Percentiles rank a stretch among this genome's conserved stretches.
Evolutionary conservation across 148 eudicot genomes (phyloP).

Genomic region (Chenopodium berlandieri): DNA sequence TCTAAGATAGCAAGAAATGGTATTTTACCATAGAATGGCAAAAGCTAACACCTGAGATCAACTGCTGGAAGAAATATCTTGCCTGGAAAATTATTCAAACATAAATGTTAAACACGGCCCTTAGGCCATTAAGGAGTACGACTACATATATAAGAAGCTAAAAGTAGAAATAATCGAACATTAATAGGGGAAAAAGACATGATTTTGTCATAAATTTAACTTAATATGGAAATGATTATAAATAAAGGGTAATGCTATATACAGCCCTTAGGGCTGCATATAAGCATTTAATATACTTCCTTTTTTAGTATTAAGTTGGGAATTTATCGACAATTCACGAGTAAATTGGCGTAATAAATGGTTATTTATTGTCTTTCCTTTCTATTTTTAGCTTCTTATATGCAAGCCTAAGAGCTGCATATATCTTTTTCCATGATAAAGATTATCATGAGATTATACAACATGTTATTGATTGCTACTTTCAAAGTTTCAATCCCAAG

Average conservation of each 20-base stretch:
- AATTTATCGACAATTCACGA: no score
- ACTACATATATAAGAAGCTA: neutral
- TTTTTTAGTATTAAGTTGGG: no score
- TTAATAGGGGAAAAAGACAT: neutral
- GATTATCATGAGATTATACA: neutral
- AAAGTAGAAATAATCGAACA: neutral
- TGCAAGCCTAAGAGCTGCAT: no score
- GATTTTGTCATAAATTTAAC: neutral
- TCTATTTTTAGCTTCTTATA: no score
- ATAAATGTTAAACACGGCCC: neutral
- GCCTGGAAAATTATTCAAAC: constrained; percentile 36
- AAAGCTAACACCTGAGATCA: constrained; percentile 75
- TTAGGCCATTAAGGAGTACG: neutral
- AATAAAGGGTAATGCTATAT: no score
- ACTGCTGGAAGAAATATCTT: constrained; percentile 79
- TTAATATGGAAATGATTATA: neutral
- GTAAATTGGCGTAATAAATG: no score
- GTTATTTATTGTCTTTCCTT: no score
- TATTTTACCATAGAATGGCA: constrained; percentile 70
- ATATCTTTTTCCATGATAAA: no score
- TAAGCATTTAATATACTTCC: no score
- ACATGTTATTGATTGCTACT: neutral
- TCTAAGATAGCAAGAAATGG: neutral
- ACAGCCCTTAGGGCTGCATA: no score
- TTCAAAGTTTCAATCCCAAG: neutral